Evolutionary conservation across 306 rosid species (phyloP).

Genomic region (Erythrophleum fordii): DNA sequence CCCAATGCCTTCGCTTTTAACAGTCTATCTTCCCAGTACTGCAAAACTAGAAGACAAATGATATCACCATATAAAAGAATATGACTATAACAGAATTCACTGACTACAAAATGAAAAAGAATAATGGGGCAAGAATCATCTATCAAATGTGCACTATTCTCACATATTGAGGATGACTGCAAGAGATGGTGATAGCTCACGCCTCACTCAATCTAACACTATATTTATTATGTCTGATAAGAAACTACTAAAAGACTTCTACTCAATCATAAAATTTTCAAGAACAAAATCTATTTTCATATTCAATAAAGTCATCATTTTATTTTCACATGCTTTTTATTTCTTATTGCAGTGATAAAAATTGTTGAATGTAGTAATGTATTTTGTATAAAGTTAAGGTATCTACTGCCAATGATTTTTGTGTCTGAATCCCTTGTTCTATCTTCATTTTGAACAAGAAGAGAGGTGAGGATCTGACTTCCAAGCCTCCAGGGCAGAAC

Average conservation of each 20-base stretch:
- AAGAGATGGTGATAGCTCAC: slow-evolving; percentile 17
- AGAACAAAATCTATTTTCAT: neutral
- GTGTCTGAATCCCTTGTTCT: neutral
- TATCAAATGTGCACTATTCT: neutral
- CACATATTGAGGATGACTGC: neutral
- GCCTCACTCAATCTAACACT: neutral
- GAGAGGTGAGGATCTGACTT: neutral
- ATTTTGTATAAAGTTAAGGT: neutral
- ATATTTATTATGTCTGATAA: neutral
- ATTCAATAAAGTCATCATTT: neutral
- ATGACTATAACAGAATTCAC: slow-evolving; percentile 32
- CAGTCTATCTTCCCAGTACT: slow-evolving; percentile 98
- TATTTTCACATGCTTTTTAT: neutral
- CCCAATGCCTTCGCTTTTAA: slow-evolving; percentile 94
- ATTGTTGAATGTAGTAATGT: neutral
- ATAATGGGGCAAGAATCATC: slow-evolving; percentile 4
- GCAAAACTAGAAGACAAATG: slow-evolving; percentile 44
- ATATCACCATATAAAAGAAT: slow-evolving; percentile 27
- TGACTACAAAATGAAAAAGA: neutral
- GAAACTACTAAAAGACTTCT: neutral
- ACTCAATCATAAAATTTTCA: neutral
- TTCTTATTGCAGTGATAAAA: neutral
- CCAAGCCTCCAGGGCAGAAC: neutral
- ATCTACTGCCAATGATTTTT: too few relatives aligned
- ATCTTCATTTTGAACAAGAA: neutral